Base-by-base conservation (phyloP, 345 rosid genomes). In the Brassica cretica region DNA sequence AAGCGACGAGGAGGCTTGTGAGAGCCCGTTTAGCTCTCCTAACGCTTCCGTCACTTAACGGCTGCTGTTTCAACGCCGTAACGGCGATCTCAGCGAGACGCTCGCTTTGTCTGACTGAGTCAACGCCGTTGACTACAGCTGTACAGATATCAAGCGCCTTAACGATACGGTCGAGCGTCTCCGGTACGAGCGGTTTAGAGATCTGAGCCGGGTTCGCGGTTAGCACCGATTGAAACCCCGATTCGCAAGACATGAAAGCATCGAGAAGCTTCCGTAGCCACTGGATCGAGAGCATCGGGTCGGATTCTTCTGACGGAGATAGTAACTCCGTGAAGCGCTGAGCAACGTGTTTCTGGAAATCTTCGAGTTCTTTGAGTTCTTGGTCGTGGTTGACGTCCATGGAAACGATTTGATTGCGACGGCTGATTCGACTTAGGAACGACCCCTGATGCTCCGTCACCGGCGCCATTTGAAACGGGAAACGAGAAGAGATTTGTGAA, bases 201-300 rank as follows among this genome's bases (percentile, higher is more conserved):
- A 93, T 72, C 64, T 88, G 91, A 62, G 91, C 88, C 82, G 80
- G 81, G 49, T 86, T 64, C 10, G 87, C 66, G 18, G 91, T 64
- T 7, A 93, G 65, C 11, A 91, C 76, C 14, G 96, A 92, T 69
- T 93, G 82, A 86, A 93, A 95, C 82, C 93, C 97, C 2, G 97
- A 92, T 64, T 95, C 97, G 35, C 91, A 87, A 74, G 94, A 95
- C 73, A 93, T 82, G 80, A 90, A 91, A 25, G 80, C 90, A 64
- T 95, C 96, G 51, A 95, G 92, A 73, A 95, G 92, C 71, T 88
- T 90, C 3, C 86, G 71, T 8, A 91, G 75, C 98, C 99, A 95
- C 0, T 88, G 77, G 61, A 95, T 87, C 29, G 99, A 93, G 27
- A 93, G 86, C 64, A 91, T 30, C 65, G 88, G 68, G 10, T 74